phyloP scores from a whole-genome alignment of 2,329 filamentous ascomycete genomes.

The Ascochyta clinopodiicola region DNA sequence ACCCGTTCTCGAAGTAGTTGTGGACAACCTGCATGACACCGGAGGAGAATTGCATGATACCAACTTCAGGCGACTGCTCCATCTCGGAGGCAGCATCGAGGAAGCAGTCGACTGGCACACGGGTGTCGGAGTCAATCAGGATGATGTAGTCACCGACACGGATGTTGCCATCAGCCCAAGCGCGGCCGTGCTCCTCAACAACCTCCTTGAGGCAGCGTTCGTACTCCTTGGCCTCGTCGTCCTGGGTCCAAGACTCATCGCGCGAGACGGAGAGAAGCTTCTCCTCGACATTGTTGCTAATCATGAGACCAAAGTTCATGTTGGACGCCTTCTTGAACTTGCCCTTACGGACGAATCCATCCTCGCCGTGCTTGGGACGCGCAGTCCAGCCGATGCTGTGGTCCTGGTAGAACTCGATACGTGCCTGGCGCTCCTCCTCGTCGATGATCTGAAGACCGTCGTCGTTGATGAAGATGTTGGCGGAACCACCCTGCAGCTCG shows the following conservation, averaged over 20 bases:
- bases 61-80: slow-evolving; percentile 78
- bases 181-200: slow-evolving; percentile 70
- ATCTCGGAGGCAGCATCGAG: slow-evolving; percentile 79
- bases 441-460: slow-evolving; percentile 68
- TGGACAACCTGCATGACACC: slow-evolving; percentile 77
- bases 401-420: slow-evolving; percentile 55
- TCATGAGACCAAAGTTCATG: slow-evolving; percentile 72
- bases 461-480: slow-evolving; percentile 71
- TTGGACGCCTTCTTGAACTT: slow-evolving; percentile 62
- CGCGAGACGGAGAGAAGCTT: slow-evolving; percentile 55
- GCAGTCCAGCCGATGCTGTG: slow-evolving; percentile 56
- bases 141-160: slow-evolving; percentile 82
- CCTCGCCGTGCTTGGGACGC: slow-evolving; percentile 48
- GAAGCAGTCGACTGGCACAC: slow-evolving; percentile 76
- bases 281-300: slow-evolving; percentile 68
- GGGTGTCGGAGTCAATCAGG: slow-evolving; percentile 76
- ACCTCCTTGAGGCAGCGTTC: slow-evolving; percentile 63
- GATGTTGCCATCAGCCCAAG: slow-evolving; percentile 83
- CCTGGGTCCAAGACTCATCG: slow-evolving; percentile 43
- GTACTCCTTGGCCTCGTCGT: slow-evolving; percentile 31
- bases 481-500: slow-evolving; percentile 63
- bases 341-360: slow-evolving; percentile 36
- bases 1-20: slow-evolving; percentile 72
- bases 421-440: slow-evolving; percentile 51
- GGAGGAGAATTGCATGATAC: slow-evolving; percentile 76